Conservation (phyloP, 2,329 filamentous ascomycete species). For the Colletotrichum godetiae region DNA sequence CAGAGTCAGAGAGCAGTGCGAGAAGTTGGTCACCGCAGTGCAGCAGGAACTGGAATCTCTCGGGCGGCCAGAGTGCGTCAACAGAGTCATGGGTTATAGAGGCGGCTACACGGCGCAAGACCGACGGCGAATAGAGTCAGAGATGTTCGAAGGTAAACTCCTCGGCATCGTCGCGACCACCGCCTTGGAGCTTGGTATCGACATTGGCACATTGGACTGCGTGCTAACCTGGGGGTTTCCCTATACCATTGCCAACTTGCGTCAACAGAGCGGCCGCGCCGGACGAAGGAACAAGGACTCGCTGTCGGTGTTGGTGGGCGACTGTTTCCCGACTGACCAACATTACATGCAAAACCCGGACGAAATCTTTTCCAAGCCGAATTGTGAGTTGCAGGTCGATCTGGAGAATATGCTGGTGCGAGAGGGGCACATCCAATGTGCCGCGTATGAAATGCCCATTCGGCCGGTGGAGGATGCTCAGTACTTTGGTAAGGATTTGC, state of each 20-base stretch:
- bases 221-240: constrained; percentile 96
- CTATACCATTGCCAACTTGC: constrained; percentile 92
- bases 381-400: constrained; percentile 90
- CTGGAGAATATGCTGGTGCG: constrained; percentile 90
- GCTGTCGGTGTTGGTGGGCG: constrained; percentile 88
- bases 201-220: constrained; percentile 93
- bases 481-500: constrained; percentile 84
- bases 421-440: constrained; percentile 95
- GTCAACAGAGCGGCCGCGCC: constrained; percentile 94
- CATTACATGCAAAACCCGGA: constrained; percentile 97
- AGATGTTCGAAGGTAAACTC: constrained; percentile 97
- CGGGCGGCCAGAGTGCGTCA: constrained; percentile 79
- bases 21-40: constrained; percentile 83
- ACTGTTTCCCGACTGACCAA: constrained; percentile 91
- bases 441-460: constrained; percentile 94
- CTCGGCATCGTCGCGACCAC: constrained; percentile 94
- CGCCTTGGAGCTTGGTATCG: constrained; percentile 91
- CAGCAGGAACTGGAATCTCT: constrained; percentile 80
- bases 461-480: constrained; percentile 76
- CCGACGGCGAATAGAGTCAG: constrained; percentile 85
- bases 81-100: constrained; percentile 92
- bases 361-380: constrained; percentile 92
- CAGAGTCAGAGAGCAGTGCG: constrained; percentile 87
- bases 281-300: constrained; percentile 94
- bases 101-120: constrained; percentile 96